Percentiles rank a stretch among this genome's conserved stretches.
Evolutionary conservation across 257 asterid genomes (phyloP).

Genomic region (Cynanchum wilfordii): DNA sequence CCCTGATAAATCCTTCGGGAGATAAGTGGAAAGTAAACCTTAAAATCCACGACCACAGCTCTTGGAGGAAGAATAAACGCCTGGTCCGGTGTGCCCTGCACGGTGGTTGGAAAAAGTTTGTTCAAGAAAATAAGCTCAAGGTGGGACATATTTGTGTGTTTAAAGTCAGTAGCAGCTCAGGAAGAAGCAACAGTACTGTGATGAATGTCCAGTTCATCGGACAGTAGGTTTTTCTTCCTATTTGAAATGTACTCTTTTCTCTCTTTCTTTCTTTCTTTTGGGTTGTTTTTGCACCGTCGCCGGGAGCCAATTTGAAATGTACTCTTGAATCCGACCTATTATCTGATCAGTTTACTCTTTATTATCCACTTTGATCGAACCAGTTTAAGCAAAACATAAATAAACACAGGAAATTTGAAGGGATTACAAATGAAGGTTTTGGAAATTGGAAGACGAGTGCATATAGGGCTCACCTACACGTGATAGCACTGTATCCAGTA

Average conservation of each 20-base stretch:
- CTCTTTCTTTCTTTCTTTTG: too few species aligned
- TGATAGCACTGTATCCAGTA: neutral
- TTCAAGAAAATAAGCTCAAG: conserved; percentile 17
- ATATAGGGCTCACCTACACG: too few species aligned
- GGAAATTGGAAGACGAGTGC: too few species aligned
- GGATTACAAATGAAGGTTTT: too few species aligned
- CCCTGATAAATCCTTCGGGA: conserved; percentile 4
- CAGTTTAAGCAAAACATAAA: too few species aligned
- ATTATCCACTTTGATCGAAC: too few species aligned
- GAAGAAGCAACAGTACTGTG: conserved; percentile 1
- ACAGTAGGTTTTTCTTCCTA: neutral
- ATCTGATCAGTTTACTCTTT: too few species aligned
- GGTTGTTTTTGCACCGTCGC: too few species aligned
- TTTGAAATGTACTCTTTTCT: neutral
- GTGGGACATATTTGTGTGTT: conserved; percentile 25
- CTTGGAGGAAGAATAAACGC: neutral
- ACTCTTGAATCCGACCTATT: too few species aligned
- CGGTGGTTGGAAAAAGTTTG: conserved; percentile 18
- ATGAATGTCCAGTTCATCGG: neutral
- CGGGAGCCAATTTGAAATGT: too few species aligned
- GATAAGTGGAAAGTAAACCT: conserved; percentile 21
- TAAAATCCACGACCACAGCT: neutral
- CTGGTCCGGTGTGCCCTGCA: neutral
- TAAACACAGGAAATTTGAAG: too few species aligned
- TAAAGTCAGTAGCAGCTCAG: neutral